Conservation (phyloP, 2,329 filamentous ascomycete genomes). For the Aspergillus versicolor region DNA sequence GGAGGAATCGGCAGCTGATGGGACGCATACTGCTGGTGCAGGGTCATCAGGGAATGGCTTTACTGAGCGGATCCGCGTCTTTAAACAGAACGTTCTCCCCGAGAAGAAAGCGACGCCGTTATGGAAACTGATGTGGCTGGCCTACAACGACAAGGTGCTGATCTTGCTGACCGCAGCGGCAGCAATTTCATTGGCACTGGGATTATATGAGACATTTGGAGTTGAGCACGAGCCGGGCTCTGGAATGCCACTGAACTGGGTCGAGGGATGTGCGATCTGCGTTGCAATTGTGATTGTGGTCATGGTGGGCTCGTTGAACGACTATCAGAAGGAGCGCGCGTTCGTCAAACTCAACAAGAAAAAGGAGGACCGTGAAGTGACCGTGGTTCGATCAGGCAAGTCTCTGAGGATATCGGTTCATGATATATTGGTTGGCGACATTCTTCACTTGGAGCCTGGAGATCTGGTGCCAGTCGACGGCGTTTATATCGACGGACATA, state of each 20-base stretch:
- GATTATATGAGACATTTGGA: slow-evolving; percentile 55
- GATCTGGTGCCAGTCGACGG: slow-evolving; percentile 71
- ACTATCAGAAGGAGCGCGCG: slow-evolving; percentile 78
- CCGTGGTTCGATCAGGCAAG: slow-evolving; percentile 71
- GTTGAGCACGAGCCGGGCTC: slow-evolving; percentile 19
- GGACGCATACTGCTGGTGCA: background rate
- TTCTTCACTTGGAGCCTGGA: slow-evolving; percentile 71
- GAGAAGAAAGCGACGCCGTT: slow-evolving; percentile 67
- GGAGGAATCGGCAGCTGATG: slow-evolving; percentile 55
- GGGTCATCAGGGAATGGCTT: background rate
- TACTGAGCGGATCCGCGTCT: slow-evolving; percentile 30
- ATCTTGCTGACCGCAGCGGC: slow-evolving; percentile 68
- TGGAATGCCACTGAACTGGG: slow-evolving; percentile 63
- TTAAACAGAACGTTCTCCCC: slow-evolving; percentile 63
- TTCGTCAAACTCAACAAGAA: slow-evolving; percentile 79
- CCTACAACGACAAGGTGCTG: slow-evolving; percentile 75
- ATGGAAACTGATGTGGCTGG: slow-evolving; percentile 68
- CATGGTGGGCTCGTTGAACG: slow-evolving; percentile 71
- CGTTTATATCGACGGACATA: slow-evolving; percentile 66
- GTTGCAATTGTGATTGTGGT: slow-evolving; percentile 75
- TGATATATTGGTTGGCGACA: slow-evolving; percentile 71
- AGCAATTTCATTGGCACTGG: slow-evolving; percentile 68
- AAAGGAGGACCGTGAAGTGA: slow-evolving; percentile 73
- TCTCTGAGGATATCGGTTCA: slow-evolving; percentile 68
- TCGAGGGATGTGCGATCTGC: slow-evolving; percentile 77